These are phyloP conservation scores for Aspergillus chevalieri DNA, from an alignment of 2,329 filamentous ascomycete species.

Conservation along the genomic window DNA sequence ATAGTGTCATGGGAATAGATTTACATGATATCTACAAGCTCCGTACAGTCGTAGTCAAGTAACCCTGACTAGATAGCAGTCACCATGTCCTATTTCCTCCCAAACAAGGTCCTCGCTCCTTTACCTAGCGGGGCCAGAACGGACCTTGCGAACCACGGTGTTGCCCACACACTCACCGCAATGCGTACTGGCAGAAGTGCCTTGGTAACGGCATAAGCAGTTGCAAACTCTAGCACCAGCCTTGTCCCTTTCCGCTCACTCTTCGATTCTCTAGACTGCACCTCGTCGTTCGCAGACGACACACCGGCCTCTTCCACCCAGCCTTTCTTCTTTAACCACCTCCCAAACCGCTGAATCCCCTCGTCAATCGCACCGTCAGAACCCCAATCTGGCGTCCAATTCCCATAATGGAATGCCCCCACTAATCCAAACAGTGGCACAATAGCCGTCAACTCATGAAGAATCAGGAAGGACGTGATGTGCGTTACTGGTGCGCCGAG, in stretches of 20 bases:
- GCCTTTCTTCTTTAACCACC: constrained; percentile 69
- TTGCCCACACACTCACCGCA: constrained; percentile 73
- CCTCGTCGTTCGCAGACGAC: constrained; percentile 38
- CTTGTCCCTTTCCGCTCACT: constrained; percentile 43
- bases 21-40: background rate
- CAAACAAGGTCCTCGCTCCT: constrained; percentile 34
- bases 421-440: constrained; percentile 71
- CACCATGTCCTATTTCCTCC: constrained; percentile 16
- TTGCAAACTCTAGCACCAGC: constrained; percentile 64
- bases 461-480: constrained; percentile 74
- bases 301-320: constrained; percentile 59
- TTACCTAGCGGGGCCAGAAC: constrained; percentile 48
- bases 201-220: constrained; percentile 89
- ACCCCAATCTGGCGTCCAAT: constrained; percentile 59
- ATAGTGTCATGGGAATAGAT: constrained; percentile 4
- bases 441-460: constrained; percentile 88
- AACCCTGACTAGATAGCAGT: background rate
- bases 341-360: constrained; percentile 67
- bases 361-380: constrained; percentile 40
- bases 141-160: constrained; percentile 80
- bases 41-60: background rate
- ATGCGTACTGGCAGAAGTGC: constrained; percentile 72
- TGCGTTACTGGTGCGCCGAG: constrained; percentile 74
- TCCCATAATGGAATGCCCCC: constrained; percentile 70
- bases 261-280: constrained; percentile 17